Evolutionary conservation across 176 grass and related monocot genomes (phyloP).

Genomic region (Dactylis glomerata): DNA sequence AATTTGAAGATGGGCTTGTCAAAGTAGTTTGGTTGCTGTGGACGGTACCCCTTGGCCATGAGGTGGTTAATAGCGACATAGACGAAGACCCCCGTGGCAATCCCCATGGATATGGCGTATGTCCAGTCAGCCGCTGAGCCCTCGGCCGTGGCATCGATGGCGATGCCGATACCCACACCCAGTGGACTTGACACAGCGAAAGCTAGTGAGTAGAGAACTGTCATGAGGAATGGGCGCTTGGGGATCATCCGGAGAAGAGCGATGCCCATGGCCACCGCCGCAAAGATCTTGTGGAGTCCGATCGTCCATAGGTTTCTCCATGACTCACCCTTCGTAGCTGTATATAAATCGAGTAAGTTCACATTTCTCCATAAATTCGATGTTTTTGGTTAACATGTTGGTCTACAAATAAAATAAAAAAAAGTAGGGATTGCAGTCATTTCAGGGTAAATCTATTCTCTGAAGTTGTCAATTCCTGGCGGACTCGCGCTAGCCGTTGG

Average conservation of each 20-base stretch:
- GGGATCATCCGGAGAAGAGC: constrained; percentile 59
- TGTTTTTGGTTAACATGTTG: not conserved
- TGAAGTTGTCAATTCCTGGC: too few species aligned
- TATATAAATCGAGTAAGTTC: not conserved
- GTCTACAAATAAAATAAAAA: too few species aligned
- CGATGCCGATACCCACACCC: constrained; percentile 64
- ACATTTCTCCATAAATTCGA: too few species aligned
- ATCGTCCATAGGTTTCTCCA: constrained; percentile 91
- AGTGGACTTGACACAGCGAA: constrained; percentile 63
- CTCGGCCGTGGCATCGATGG: constrained; percentile 47
- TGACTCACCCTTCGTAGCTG: constrained; percentile 40
- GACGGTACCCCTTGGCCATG: constrained; percentile 67
- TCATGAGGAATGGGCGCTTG: constrained; percentile 49
- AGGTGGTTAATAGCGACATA: constrained; percentile 85
- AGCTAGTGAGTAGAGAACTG: constrained; percentile 49
- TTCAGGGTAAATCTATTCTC: too few species aligned
- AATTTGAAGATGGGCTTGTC: constrained; percentile 65
- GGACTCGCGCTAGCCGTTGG: too few species aligned
- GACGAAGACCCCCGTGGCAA: constrained; percentile 75
- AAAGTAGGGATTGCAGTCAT: too few species aligned
- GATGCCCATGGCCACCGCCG: constrained; percentile 78
- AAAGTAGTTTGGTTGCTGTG: constrained; percentile 29
- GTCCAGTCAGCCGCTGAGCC: constrained; percentile 50
- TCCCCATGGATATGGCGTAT: constrained; percentile 57
- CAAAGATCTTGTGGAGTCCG: constrained; percentile 65